Conservation (phyloP, 768 basidiomycete genomes). For the Boletus barrowsii region DNA sequence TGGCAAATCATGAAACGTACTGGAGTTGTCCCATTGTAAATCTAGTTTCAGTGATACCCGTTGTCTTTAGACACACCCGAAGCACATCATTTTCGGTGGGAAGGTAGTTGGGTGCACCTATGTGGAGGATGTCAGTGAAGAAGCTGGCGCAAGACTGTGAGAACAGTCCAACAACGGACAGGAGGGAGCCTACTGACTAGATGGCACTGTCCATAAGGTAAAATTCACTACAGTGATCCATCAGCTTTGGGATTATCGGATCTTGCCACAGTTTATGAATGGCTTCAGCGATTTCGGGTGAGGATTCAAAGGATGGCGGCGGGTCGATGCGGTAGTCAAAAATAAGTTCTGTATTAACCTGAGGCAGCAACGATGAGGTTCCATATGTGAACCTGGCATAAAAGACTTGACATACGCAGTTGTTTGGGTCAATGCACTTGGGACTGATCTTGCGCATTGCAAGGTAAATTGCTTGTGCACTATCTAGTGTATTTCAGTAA, state of each 20-base stretch:
- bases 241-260: constrained; percentile 49
- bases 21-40: too few species aligned
- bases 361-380: constrained; percentile 16
- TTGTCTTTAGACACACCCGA: constrained; percentile 81
- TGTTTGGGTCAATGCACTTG: constrained; percentile 65
- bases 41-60: constrained; percentile 92
- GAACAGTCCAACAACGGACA: not conserved
- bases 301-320: constrained; percentile 44
- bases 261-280: constrained; percentile 71
- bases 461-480: constrained; percentile 78
- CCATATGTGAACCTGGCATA: rapidly evolving
- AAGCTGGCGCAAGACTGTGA: constrained; percentile 49
- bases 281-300: constrained; percentile 64
- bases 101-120: constrained; percentile 73
- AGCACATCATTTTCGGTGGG: constrained; percentile 87
- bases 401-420: constrained; percentile 40
- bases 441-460: constrained; percentile 85
- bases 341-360: constrained; percentile 54
- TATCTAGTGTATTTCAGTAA: constrained; percentile 85
- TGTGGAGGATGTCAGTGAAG: constrained; percentile 80
- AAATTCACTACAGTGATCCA: constrained; percentile 69
- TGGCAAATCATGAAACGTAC: too few species aligned
- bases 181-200: constrained; percentile 54
- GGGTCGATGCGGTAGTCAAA: constrained; percentile 51
- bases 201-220: constrained; percentile 94